These are phyloP conservation scores for Aspergillus brunneoviolaceus DNA, from an alignment of 2,329 filamentous ascomycete species.

Conservation along the genomic window DNA sequence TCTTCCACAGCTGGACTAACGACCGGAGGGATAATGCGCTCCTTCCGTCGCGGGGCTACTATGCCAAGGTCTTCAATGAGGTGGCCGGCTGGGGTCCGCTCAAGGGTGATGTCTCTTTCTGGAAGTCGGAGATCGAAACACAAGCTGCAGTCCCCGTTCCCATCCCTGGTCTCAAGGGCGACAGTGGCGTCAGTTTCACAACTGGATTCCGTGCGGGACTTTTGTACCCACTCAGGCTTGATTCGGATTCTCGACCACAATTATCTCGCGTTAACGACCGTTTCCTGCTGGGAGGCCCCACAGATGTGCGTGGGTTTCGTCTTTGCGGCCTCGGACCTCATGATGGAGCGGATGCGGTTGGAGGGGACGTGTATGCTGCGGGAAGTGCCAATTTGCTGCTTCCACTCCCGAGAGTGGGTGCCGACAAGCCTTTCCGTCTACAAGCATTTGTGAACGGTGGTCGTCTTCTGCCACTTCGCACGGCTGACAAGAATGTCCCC, in stretches of 20 bases:
- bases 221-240: constrained; percentile 75
- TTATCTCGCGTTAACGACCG: constrained; percentile 87
- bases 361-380: constrained; percentile 88
- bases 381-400: constrained; percentile 82
- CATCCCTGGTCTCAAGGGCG: constrained; percentile 65
- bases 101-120: constrained; percentile 88
- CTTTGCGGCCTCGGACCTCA: constrained; percentile 84
- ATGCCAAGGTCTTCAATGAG: constrained; percentile 74
- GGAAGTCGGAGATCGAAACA: constrained; percentile 84
- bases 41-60: constrained; percentile 77
- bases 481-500: constrained; percentile 47
- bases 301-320: constrained; percentile 90
- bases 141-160: constrained; percentile 73
- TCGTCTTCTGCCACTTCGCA: constrained; percentile 73
- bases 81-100: constrained; percentile 84
- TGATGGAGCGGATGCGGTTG: constrained; percentile 80
- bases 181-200: constrained; percentile 78
- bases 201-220: constrained; percentile 78
- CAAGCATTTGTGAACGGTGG: constrained; percentile 93
- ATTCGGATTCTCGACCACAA: constrained; percentile 53
- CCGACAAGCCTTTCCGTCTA: constrained; percentile 79
- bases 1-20: constrained; percentile 76
- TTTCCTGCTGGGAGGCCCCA: constrained; percentile 91
- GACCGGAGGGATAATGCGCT: constrained; percentile 83
- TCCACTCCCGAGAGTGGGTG: constrained; percentile 77